A percentile compares a stretch with the other conserved stretches of the same genome.
Evolutionary conservation across 139 green algal genomes (phyloP).

Genomic region (Raphidocelis subcapitata): DNA sequence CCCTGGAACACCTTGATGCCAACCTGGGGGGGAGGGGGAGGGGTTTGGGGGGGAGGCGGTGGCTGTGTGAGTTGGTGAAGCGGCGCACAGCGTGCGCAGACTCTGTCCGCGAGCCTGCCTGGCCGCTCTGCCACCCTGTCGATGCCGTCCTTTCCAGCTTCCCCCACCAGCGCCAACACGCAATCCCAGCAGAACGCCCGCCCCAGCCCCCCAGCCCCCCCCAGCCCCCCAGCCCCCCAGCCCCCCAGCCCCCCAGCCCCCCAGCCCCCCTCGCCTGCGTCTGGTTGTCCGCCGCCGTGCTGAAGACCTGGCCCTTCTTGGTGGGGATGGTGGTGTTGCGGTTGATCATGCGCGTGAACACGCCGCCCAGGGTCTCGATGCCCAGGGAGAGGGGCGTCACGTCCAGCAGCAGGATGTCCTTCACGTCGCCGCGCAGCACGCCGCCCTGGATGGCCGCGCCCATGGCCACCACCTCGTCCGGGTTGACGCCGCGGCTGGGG

Average conservation of each 20-base stretch:
- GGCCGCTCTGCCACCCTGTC: no score
- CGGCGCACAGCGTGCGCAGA: no score
- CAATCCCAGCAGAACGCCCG: no score
- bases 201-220: no score
- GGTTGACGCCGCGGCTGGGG: conserved; percentile 92
- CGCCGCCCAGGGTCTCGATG: conserved; percentile 98
- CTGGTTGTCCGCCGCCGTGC: conserved; percentile 95
- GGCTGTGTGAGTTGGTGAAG: no score
- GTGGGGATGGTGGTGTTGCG: conserved; percentile 99
- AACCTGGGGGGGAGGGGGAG: conserved; percentile 63
- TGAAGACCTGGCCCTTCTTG: conserved; percentile 97
- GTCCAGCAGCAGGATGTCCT: conserved; percentile 98
- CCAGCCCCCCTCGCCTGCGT: conserved; percentile 58
- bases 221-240: not conserved
- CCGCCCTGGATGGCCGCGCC: conserved; percentile 96
- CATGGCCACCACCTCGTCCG: conserved; percentile 98
- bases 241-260: not conserved
- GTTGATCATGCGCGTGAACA: conserved; percentile 98
- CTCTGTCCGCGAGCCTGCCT: no score
- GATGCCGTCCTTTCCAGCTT: no score
- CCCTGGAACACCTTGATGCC: conserved; percentile 99
- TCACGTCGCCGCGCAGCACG: conserved; percentile 94
- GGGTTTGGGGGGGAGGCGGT: no score
- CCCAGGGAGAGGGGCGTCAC: conserved; percentile 97
- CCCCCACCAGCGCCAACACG: no score